Evolutionary conservation across 371 early-diverging fungal species (phyloP).

Genomic region (Zychaea mexicana): DNA sequence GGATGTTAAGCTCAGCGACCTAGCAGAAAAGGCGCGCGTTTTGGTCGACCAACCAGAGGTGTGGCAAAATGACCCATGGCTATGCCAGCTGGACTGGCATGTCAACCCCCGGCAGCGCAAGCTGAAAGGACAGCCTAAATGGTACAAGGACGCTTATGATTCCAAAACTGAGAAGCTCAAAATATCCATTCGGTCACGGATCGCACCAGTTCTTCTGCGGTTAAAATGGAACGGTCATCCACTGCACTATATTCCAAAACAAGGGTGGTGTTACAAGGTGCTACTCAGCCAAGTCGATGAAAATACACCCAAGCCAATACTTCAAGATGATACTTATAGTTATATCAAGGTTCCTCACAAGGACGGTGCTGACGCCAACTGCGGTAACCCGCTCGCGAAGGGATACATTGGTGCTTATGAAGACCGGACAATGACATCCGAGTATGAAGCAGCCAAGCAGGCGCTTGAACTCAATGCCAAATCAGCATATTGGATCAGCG

Average conservation of each 20-base stretch:
- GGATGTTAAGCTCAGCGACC: slow-evolving; percentile 56
- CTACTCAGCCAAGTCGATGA: slow-evolving; percentile 11
- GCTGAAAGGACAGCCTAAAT: slow-evolving; percentile 80
- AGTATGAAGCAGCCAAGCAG: slow-evolving; percentile 72
- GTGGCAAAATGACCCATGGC: slow-evolving; percentile 78
- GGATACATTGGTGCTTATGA: slow-evolving; percentile 79
- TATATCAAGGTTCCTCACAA: slow-evolving; percentile 88
- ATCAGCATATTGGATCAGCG: slow-evolving; percentile 93
- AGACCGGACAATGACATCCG: slow-evolving; percentile 74
- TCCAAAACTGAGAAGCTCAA: slow-evolving; percentile 52
- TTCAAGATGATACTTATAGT: slow-evolving; percentile 41
- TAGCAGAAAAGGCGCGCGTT: slow-evolving; percentile 73
- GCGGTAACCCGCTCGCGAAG: slow-evolving; percentile 89
- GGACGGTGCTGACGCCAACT: slow-evolving; percentile 80
- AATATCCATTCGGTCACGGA: slow-evolving; percentile 72
- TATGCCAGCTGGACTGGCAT: slow-evolving; percentile 87
- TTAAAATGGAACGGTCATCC: slow-evolving; percentile 88
- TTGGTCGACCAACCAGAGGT: slow-evolving; percentile 27
- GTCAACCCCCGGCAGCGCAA: slow-evolving; percentile 47
- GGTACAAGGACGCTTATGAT: slow-evolving; percentile 87
- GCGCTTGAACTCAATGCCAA: slow-evolving; percentile 78
- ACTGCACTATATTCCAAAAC: slow-evolving; percentile 60
- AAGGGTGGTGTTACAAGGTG: slow-evolving; percentile 88
- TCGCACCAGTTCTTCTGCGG: slow-evolving; percentile 82
- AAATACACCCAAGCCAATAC: slow-evolving; percentile 20